phyloP scores from a whole-genome alignment of 1,139 yeast species.

The Nakaseomyces delphensis region DNA sequence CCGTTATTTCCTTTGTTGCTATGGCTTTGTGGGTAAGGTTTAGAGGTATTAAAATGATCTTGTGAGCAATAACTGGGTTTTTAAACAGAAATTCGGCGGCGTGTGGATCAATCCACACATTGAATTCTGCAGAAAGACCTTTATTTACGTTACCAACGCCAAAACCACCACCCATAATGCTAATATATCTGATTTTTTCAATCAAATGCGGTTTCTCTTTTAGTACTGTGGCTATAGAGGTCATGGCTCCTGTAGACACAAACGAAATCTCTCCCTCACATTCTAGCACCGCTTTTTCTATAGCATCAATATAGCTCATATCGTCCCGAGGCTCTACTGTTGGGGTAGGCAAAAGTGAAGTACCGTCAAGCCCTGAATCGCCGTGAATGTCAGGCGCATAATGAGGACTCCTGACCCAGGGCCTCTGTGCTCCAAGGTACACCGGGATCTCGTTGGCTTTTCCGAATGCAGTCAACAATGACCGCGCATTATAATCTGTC shows the following conservation, averaged over 20 bases:
- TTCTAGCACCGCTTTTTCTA: slow-evolving; percentile 41
- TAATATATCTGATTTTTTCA: slow-evolving; percentile 40
- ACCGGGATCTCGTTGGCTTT: slow-evolving; percentile 45
- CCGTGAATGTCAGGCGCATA: slow-evolving; percentile 69
- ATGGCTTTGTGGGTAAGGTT: slow-evolving; percentile 64
- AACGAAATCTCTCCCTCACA: slow-evolving; percentile 44
- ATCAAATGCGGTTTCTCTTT: slow-evolving; percentile 44
- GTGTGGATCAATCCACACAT: slow-evolving; percentile 64
- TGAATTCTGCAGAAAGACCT: slow-evolving; percentile 66
- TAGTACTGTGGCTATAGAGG: slow-evolving; percentile 55
- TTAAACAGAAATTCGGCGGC: slow-evolving; percentile 55
- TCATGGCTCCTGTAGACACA: slow-evolving; percentile 64
- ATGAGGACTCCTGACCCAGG: slow-evolving; percentile 40
- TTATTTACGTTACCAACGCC: slow-evolving; percentile 37
- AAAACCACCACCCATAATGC: slow-evolving; percentile 73
- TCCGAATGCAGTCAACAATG: slow-evolving; percentile 53
- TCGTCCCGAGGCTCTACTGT: slow-evolving; percentile 30
- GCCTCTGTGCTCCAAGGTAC: slow-evolving; percentile 54
- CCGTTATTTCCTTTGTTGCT: slow-evolving; percentile 43
- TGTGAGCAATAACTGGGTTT: slow-evolving; percentile 40
- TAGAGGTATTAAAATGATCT: slow-evolving; percentile 52
- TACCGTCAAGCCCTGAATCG: slow-evolving; percentile 65
- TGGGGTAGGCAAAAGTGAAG: slow-evolving; percentile 47
- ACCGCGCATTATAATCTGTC: slow-evolving; percentile 65
- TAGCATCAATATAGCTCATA: slow-evolving; percentile 42